Conservation (phyloP, 2,329 filamentous ascomycete genomes). For the Ophiostoma quercus region DNA sequence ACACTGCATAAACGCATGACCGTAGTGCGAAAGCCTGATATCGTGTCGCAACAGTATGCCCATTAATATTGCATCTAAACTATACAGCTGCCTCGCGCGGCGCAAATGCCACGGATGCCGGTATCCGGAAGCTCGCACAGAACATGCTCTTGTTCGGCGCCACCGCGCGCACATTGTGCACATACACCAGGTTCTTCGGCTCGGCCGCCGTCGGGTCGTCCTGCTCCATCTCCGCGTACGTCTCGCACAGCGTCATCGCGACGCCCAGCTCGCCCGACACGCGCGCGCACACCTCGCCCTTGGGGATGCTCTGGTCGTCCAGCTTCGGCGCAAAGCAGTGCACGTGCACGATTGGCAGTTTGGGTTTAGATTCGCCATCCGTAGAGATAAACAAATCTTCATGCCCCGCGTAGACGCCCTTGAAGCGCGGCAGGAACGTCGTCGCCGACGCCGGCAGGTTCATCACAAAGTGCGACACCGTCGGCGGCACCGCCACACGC, state of each 20-base stretch:
- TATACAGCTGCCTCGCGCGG: slow-evolving; percentile 23
- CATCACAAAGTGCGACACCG: slow-evolving; percentile 94
- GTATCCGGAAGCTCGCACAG: slow-evolving; percentile 86
- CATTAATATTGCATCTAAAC: no score
- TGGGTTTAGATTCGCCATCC: slow-evolving; percentile 26
- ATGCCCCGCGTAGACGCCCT: slow-evolving; percentile 71
- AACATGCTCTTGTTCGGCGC: slow-evolving; percentile 95
- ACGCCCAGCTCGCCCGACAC: slow-evolving; percentile 58
- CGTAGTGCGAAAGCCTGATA: background rate
- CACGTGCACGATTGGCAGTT: slow-evolving; percentile 80
- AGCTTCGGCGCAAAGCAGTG: slow-evolving; percentile 88
- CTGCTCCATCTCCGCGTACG: slow-evolving; percentile 41
- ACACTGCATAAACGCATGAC: background rate
- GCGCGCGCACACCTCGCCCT: slow-evolving; percentile 59
- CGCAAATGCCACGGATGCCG: slow-evolving; percentile 74
- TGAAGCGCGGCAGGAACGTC: slow-evolving; percentile 70
- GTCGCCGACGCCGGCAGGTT: slow-evolving; percentile 90
- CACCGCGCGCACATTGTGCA: slow-evolving; percentile 75
- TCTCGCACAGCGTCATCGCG: slow-evolving; percentile 43
- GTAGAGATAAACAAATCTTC: slow-evolving; percentile 53
- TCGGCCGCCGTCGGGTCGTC: slow-evolving; percentile 29
- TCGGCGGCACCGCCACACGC: slow-evolving; percentile 56
- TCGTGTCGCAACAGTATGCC: no score
- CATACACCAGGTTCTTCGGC: slow-evolving; percentile 43
- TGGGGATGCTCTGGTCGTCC: slow-evolving; percentile 55